phyloP scores from a whole-genome alignment of 2,329 filamentous ascomycete species.

The Alternaria conjuncta region DNA sequence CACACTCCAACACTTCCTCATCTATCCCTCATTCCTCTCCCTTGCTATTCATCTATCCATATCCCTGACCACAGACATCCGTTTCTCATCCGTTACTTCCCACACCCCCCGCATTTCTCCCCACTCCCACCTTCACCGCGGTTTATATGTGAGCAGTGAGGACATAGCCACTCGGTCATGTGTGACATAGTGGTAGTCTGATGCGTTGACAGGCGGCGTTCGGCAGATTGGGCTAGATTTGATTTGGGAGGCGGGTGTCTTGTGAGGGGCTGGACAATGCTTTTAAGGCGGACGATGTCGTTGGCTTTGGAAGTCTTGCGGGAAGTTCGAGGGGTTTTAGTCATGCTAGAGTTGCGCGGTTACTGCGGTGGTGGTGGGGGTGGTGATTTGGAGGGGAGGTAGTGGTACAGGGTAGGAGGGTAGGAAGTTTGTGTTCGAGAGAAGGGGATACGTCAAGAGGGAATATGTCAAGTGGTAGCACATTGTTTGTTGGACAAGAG shows the following conservation, averaged over 20 bases:
- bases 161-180: conserved; percentile 3
- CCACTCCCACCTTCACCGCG: neutral
- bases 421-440: neutral
- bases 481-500: neutral
- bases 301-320: neutral
- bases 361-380: no score
- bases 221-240: neutral
- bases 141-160: neutral
- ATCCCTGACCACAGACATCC: no score
- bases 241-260: neutral
- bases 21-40: no score
- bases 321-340: neutral
- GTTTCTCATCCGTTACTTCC: no score
- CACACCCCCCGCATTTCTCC: neutral
- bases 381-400: neutral
- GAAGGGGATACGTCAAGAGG: neutral
- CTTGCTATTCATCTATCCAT: no score
- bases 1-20: no score
- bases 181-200: neutral
- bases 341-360: neutral
- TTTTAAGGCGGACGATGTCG: neutral
- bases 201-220: no score
- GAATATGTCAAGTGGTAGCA: neutral
- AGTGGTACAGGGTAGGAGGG: neutral
- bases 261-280: neutral